A percentile compares a stretch with the other conserved stretches of the same genome.
phyloP scores from a whole-genome alignment of 768 basidiomycete genomes.

The Cyclocybe aegerita region DNA sequence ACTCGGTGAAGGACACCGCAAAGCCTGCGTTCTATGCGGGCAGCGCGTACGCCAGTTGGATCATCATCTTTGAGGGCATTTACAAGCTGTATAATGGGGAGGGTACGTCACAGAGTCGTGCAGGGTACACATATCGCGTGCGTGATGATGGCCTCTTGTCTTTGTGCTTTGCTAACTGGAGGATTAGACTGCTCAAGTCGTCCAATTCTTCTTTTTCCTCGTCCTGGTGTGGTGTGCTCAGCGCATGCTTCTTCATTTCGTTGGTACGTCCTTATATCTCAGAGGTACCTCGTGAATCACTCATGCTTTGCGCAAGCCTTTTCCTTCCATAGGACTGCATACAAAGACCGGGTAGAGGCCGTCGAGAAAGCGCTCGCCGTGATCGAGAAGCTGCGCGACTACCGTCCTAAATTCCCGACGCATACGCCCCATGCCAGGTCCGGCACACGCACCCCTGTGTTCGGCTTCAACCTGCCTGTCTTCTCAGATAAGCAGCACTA shows the following conservation, averaged over 20 bases:
- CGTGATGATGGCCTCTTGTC: slow-evolving; percentile 8
- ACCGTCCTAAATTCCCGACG: slow-evolving; percentile 48
- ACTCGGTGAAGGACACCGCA: slow-evolving; percentile 64
- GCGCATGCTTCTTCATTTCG: slow-evolving; percentile 67
- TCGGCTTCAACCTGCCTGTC: slow-evolving; percentile 27
- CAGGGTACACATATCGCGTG: slow-evolving; percentile 61
- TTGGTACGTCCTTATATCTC: slow-evolving; percentile 32
- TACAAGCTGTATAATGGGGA: slow-evolving; percentile 51
- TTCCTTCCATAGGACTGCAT: slow-evolving; percentile 77
- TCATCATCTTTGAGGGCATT: slow-evolving; percentile 69
- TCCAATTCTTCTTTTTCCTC: slow-evolving; percentile 79
- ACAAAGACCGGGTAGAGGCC: slow-evolving; percentile 65
- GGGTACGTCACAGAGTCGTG: slow-evolving; percentile 43
- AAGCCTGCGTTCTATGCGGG: slow-evolving; percentile 76
- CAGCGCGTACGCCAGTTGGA: slow-evolving; percentile 72
- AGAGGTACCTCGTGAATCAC: neutral
- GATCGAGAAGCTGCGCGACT: slow-evolving; percentile 67
- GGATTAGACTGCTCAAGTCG: slow-evolving; percentile 54
- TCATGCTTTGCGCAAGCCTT: slow-evolving; percentile 43
- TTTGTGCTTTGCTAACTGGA: neutral
- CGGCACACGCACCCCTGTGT: slow-evolving; percentile 45
- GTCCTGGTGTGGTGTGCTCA: slow-evolving; percentile 61
- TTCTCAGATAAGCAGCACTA: slow-evolving; percentile 49
- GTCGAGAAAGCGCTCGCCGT: slow-evolving; percentile 53
- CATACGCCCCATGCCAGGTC: slow-evolving; percentile 26